Base-by-base conservation (phyloP, 2,329 filamentous ascomycete species). In the Claviceps maximensis region DNA sequence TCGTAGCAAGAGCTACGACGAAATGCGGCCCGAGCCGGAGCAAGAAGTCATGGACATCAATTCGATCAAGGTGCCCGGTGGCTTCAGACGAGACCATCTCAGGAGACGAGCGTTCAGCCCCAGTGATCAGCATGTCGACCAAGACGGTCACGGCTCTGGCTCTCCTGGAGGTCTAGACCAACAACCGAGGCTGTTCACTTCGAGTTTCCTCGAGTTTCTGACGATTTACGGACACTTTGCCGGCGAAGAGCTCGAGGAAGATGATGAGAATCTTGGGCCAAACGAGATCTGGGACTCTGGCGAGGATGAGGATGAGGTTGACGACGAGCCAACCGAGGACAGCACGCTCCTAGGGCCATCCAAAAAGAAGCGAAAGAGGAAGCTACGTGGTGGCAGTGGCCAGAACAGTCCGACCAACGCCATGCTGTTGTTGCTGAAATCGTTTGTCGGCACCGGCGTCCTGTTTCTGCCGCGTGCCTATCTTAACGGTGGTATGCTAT, bases 161-260 rank as follows among this genome's bases (percentile, higher is more conserved):
- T 67, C 67, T 65, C 61, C 69, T 8, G 46, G 49, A 13, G 56
- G 55, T 15, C 58, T 57, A 0, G 58, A 61, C 17, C 62, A 62
- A 64, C 64, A 62, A 64, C 64, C 63, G 60, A 80, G 81, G 56
- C 74, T 95, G 33, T 83, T 95, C 54, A 96, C 93, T 0, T 89
- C 79, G 59, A 98, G 87, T 69, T 98, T 98, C 65, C 79, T 98
- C 55, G 94, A 98, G 67, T 98, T 98, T 62, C 68, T 98, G 50
- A 90, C 88, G 8, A 78, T 98, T 31, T 98, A 96, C 61, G 93
- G 93, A 4, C 93, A 98, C 70, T 98, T 98, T 66, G 93, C 93
- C 2, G 93, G 93, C 69, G 93, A 98, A 69, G 87, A 95, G 65
- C 78, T 98, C 13, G 90, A 96, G 66, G 93, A 98, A 68, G 93